These are phyloP conservation scores for Chrysopogon serrulatus DNA, from an alignment of 176 grass and related monocot genomes.

Conservation along the genomic window DNA sequence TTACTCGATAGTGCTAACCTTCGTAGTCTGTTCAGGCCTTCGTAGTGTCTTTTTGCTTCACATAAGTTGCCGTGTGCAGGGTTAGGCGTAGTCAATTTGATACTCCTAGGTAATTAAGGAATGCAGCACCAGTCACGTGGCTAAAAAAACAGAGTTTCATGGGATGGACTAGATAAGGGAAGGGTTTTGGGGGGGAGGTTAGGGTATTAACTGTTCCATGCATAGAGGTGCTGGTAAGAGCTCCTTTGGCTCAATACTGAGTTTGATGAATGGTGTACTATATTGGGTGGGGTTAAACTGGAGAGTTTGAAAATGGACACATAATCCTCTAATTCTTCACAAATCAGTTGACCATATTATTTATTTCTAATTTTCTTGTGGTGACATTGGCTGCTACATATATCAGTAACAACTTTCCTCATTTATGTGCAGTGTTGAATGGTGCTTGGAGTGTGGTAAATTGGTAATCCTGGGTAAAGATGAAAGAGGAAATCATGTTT, in stretches of 20 bases:
- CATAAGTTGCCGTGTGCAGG: neutral
- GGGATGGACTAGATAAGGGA: neutral
- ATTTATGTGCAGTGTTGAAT: slow-evolving; percentile 36
- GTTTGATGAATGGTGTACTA: neutral
- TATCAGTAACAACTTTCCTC: neutral
- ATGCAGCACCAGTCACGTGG: neutral
- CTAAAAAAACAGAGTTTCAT: neutral
- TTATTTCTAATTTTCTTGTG: neutral
- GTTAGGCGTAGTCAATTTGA: neutral
- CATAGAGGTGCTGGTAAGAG: neutral
- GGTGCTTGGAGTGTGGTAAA: neutral
- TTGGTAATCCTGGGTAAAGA: slow-evolving; percentile 24
- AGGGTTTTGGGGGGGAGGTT: neutral
- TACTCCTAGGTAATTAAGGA: no score
- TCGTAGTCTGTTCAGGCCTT: neutral
- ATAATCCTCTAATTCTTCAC: neutral
- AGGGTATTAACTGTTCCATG: neutral
- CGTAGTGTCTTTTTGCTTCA: neutral
- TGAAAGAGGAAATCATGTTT: slow-evolving; percentile 97
- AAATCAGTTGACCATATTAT: neutral
- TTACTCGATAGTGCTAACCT: neutral
- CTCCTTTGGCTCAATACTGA: neutral
- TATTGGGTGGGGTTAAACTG: neutral
- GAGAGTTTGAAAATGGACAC: neutral
- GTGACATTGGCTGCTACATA: neutral